Conservation (phyloP, 345 rosid genomes). For the Pistacia atlantica region DNA sequence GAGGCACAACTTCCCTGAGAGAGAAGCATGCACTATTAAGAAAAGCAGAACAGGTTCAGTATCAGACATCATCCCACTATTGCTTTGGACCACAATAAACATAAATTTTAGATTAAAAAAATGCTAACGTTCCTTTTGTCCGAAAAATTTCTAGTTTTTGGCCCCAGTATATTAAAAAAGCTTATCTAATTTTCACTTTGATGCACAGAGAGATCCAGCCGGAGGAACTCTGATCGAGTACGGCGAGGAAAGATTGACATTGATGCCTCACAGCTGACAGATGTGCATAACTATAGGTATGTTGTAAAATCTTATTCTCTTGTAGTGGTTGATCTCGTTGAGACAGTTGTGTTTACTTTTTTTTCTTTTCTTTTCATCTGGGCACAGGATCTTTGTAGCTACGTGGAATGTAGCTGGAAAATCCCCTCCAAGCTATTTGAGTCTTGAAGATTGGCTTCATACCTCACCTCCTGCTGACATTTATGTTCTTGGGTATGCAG, state of each 20-base stretch:
- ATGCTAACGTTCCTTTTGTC: constrained; percentile 5
- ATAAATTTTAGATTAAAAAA: constrained; percentile 6
- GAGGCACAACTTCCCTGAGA: constrained; percentile 69
- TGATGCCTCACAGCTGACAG: constrained; percentile 63
- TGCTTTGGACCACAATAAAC: constrained; percentile 42
- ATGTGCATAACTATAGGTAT: constrained; percentile 68
- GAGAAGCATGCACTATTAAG: constrained; percentile 82
- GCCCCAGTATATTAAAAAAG: constrained; percentile 3
- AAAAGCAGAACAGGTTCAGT: constrained; percentile 86
- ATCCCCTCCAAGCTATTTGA: constrained; percentile 82
- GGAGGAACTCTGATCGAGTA: constrained; percentile 52
- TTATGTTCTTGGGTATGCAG: constrained; percentile 87
- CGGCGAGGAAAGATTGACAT: constrained; percentile 59
- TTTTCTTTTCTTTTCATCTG: constrained; percentile 9
- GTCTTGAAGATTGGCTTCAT: constrained; percentile 96
- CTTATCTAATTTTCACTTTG: constrained; percentile 16
- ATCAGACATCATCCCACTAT: constrained; percentile 24
- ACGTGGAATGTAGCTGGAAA: constrained; percentile 99
- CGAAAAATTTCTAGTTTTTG: constrained; percentile 8
- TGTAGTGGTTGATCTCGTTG: constrained; percentile 12
- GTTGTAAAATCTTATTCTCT: neutral
- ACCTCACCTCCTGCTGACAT: constrained; percentile 92
- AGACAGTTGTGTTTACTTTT: constrained; percentile 5
- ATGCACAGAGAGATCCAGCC: constrained; percentile 52
- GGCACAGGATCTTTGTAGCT: constrained; percentile 77